Evolutionary conservation across 78 protist species (phyloP).

Genomic region (Tieghemostelium lacteum): DNA sequence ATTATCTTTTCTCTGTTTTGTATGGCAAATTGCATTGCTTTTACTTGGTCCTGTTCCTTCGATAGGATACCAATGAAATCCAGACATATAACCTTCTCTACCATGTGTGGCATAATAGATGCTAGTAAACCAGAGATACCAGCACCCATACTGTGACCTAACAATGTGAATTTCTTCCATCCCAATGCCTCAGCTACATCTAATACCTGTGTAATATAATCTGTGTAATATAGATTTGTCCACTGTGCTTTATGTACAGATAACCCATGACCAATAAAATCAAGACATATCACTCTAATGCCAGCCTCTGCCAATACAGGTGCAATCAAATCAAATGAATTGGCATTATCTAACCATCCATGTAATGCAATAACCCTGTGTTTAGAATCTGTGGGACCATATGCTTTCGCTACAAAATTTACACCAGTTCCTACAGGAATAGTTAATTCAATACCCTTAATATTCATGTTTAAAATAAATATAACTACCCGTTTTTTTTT

Average conservation of each 20-base stretch:
- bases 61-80: constrained; percentile 61
- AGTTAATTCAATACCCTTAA: constrained; percentile 15
- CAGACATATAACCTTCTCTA: constrained; percentile 49
- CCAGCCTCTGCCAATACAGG: constrained; percentile 46
- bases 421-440: constrained; percentile 53
- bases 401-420: constrained; percentile 36
- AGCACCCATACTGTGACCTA: constrained; percentile 37
- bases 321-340: constrained; percentile 47
- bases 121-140: constrained; percentile 34
- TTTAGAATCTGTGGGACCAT: constrained; percentile 18
- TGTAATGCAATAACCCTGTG: constrained; percentile 21
- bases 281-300: constrained; percentile 10
- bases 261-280: constrained; percentile 48
- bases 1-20: constrained; percentile 21
- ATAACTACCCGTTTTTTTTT: too few species aligned
- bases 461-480: too few species aligned
- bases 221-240: constrained; percentile 68
- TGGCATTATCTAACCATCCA: constrained; percentile 73
- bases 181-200: constrained; percentile 61
- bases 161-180: constrained; percentile 43
- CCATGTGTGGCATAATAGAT: constrained; percentile 51
- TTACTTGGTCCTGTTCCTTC: constrained; percentile 41
- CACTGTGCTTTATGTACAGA: constrained; percentile 53
- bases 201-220: constrained; percentile 55
- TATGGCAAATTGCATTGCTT: constrained; percentile 54